phyloP scores from a whole-genome alignment of 495 filamentous ascomycete genomes.

The Tetracladium marchalianum region DNA sequence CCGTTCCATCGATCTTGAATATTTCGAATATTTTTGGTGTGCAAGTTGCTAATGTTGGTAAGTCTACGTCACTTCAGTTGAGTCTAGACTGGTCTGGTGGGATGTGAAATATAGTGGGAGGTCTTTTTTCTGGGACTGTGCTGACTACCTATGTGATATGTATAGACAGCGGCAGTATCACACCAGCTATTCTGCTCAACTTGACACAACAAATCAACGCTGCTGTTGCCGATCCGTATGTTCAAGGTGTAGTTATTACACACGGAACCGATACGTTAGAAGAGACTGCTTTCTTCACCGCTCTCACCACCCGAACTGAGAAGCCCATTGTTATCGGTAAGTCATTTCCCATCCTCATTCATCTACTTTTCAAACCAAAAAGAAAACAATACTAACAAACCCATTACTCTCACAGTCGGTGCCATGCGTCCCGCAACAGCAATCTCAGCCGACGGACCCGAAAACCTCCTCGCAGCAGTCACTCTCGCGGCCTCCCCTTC shows the following conservation, averaged over 20 bases:
- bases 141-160: no score
- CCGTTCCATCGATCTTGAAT: slow-evolving; percentile 32
- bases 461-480: slow-evolving; percentile 39
- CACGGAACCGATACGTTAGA: slow-evolving; percentile 43
- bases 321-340: slow-evolving; percentile 33
- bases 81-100: no score
- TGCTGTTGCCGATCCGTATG: slow-evolving; percentile 28
- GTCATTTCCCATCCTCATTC: no score
- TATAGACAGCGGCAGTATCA: slow-evolving; percentile 24
- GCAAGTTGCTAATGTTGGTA: slow-evolving; percentile 27
- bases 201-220: slow-evolving; percentile 30
- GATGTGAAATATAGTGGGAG: no score
- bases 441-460: slow-evolving; percentile 40
- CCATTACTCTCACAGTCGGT: slow-evolving; percentile 28
- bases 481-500: slow-evolving; percentile 29
- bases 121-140: no score
- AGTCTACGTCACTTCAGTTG: no score
- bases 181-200: slow-evolving; percentile 31
- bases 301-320: slow-evolving; percentile 32
- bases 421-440: slow-evolving; percentile 41
- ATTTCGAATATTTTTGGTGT: slow-evolving; percentile 36
- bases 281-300: slow-evolving; percentile 41
- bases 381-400: no score
- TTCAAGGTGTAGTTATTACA: slow-evolving; percentile 36
- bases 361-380: no score